A percentile compares a stretch with the other conserved stretches of the same genome.
Evolutionary conservation across 2,329 filamentous ascomycete species (phyloP).

Genomic region (Graphiopsis chlorocephala): DNA sequence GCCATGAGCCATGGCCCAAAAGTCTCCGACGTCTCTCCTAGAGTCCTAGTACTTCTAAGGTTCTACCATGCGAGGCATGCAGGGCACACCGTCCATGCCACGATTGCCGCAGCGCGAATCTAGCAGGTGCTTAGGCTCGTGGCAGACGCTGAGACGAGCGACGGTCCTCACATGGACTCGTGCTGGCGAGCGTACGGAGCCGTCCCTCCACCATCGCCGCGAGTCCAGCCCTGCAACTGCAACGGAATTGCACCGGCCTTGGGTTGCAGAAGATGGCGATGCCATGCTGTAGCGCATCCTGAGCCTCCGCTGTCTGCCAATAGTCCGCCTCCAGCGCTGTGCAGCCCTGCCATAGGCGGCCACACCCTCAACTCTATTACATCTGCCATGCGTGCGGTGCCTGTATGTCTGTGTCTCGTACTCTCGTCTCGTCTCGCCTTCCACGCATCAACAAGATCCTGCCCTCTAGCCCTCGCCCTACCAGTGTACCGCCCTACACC

Average conservation of each 20-base stretch:
- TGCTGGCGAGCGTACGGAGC: not conserved
- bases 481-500: no score
- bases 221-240: constrained; percentile 5
- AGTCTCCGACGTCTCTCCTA: constrained; percentile 4
- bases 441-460: not conserved
- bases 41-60: no score
- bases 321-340: constrained; percentile 7
- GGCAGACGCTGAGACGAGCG: no score
- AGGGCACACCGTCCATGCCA: not conserved
- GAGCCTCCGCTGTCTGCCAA: constrained; percentile 11
- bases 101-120: not conserved
- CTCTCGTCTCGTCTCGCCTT: not conserved
- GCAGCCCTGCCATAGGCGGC: constrained; percentile 11
- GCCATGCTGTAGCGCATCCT: constrained; percentile 15
- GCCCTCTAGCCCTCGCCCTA: not conserved
- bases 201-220: not conserved
- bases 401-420: not conserved
- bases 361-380: constrained; percentile 12
- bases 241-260: constrained; percentile 5
- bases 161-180: not conserved
- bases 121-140: not conserved
- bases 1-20: not conserved
- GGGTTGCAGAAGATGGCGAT: not conserved
- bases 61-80: not conserved
- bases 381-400: not conserved